These are phyloP conservation scores for Peterozyma toletana DNA, from an alignment of 805 yeast species.

Conservation along the genomic window DNA sequence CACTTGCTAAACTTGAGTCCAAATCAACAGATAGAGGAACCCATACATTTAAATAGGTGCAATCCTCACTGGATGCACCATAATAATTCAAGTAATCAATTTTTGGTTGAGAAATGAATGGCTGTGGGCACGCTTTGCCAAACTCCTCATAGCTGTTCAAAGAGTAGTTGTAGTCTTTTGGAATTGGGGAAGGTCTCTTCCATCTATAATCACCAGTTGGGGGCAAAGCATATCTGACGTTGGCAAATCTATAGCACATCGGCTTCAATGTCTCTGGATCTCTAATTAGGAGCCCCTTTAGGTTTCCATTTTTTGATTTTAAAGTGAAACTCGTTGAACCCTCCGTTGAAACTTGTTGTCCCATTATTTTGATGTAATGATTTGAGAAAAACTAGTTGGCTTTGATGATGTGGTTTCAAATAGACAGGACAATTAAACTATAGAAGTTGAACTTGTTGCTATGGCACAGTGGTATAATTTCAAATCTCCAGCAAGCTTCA, in stretches of 20 bases:
- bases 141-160: constrained; percentile 28
- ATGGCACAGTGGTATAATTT: no score
- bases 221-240: constrained; percentile 5
- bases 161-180: constrained; percentile 27
- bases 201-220: constrained; percentile 6
- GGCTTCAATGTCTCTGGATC: constrained; percentile 3
- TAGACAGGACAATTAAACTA: no score
- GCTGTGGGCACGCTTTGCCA: constrained; percentile 30
- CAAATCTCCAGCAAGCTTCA: background rate
- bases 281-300: constrained; percentile 4
- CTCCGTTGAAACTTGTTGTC: constrained; percentile 5
- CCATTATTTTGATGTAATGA: constrained; percentile 1
- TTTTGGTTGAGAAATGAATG: constrained; percentile 20
- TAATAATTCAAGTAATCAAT: constrained; percentile 7
- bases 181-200: constrained; percentile 12
- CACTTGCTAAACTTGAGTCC: constrained; percentile 21
- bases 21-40: constrained; percentile 8
- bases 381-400: no score
- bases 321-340: constrained; percentile 1
- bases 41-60: constrained; percentile 25
- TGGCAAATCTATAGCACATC: constrained; percentile 5
- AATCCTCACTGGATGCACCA: constrained; percentile 20
- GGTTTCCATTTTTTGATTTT: constrained; percentile 2
- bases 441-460: no score
- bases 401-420: no score